These are phyloP conservation scores for Mycena rebaudengoi DNA, from an alignment of 768 basidiomycete genomes.

Conservation along the genomic window DNA sequence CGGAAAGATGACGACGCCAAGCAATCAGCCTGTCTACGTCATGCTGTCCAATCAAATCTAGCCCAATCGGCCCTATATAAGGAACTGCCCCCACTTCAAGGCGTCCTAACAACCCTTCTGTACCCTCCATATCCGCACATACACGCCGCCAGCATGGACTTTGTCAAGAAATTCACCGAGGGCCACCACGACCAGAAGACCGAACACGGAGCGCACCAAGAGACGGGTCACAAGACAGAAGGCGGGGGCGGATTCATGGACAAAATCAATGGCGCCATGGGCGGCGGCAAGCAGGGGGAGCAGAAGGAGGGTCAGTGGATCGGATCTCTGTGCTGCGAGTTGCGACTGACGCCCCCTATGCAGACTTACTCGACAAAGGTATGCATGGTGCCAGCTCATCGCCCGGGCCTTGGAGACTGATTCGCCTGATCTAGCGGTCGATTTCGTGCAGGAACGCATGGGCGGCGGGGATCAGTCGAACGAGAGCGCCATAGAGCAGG, in stretches of 20 bases:
- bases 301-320: conserved; percentile 43
- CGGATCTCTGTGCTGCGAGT: neutral
- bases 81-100: too few species aligned
- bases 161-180: conserved; percentile 1
- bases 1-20: too few species aligned
- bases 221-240: conserved; percentile 1
- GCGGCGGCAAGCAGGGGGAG: conserved; percentile 44
- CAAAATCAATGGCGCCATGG: conserved; percentile 38
- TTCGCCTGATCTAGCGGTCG: conserved; percentile 38
- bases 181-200: conserved; percentile 1
- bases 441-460: conserved; percentile 50
- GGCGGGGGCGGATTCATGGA: conserved; percentile 39
- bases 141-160: too few species aligned
- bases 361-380: conserved; percentile 46
- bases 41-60: too few species aligned
- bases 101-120: too few species aligned
- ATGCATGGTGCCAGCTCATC: neutral
- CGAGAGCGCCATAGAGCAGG: conserved; percentile 51
- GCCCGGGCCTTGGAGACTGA: neutral
- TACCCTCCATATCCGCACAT: too few species aligned
- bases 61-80: too few species aligned
- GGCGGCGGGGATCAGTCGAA: conserved; percentile 48
- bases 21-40: too few species aligned
- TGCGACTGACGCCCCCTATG: neutral
- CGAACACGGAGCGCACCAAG: neutral